A percentile compares a stretch with the other conserved stretches of the same genome.
Conservation (phyloP, 164 flowering plant genomes). For the Chimonanthus salicifolius region DNA sequence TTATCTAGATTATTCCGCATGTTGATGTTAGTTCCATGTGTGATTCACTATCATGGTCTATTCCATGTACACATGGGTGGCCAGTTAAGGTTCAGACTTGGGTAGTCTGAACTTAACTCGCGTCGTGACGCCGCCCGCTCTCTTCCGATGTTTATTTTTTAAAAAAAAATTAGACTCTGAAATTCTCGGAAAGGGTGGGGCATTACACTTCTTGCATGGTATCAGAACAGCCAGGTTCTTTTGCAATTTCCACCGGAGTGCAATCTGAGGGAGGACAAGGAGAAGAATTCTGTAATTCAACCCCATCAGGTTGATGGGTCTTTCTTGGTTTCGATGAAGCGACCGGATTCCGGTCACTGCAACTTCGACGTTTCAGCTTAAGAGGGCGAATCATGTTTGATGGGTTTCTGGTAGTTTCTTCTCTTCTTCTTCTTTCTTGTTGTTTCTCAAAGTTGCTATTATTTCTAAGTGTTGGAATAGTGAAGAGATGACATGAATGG, state of each 20-base stretch:
- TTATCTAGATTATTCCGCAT: no score
- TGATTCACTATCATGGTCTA: no score
- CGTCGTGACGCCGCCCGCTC: no score
- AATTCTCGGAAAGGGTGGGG: no score
- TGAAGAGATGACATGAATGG: no score
- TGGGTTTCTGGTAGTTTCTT: not conserved
- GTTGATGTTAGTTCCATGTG: no score
- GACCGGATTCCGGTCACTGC: not conserved
- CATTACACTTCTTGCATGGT: conserved; percentile 10
- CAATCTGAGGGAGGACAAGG: not conserved
- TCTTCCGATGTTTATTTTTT: no score
- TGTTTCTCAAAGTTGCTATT: not conserved
- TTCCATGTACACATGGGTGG: no score
- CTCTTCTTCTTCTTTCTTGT: not conserved
- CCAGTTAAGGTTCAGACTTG: no score
- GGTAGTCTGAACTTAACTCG: no score
- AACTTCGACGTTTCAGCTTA: not conserved
- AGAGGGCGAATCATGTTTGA: conserved; percentile 5
- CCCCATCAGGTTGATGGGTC: not conserved
- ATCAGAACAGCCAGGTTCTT: not conserved
- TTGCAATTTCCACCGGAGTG: not conserved
- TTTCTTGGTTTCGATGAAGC: not conserved
- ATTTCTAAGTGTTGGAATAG: not conserved
- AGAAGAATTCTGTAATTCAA: not conserved
- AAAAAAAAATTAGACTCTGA: no score